Evolutionary conservation across 192 early-diverging fungal species (phyloP).

Genomic region (Coemansia sp.): DNA sequence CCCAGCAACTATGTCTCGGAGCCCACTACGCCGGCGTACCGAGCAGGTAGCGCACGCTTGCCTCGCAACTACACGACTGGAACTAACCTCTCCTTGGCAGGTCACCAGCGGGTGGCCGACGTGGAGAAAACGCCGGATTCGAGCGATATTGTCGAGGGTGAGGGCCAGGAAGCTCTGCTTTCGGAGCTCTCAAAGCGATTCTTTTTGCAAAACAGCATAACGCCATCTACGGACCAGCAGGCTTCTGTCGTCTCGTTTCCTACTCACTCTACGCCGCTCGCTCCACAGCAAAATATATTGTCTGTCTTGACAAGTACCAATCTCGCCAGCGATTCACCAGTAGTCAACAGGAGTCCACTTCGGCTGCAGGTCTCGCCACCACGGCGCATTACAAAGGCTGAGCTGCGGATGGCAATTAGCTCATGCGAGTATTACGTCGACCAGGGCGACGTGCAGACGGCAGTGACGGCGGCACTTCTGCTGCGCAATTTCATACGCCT

Average conservation of each 20-base stretch:
- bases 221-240: neutral
- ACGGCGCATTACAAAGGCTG: constrained; percentile 41
- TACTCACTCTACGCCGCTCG: neutral
- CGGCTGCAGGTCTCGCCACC: constrained; percentile 14
- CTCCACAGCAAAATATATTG: neutral
- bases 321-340: neutral
- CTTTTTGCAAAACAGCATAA: neutral
- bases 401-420: constrained; percentile 35
- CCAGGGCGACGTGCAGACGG: constrained; percentile 54
- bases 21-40: constrained; percentile 33
- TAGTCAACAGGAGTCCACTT: neutral
- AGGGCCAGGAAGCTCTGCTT: constrained; percentile 1
- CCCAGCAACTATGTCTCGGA: constrained; percentile 30
- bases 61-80: constrained; percentile 4
- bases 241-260: neutral
- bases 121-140: neutral
- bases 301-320: neutral
- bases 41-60: neutral
- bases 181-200: neutral
- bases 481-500: constrained; percentile 53
- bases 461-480: constrained; percentile 52
- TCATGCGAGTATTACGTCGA: constrained; percentile 57
- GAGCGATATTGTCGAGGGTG: neutral
- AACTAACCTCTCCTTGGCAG: constrained; percentile 1
- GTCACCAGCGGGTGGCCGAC: neutral